Conservation (phyloP, 768 basidiomycete species). For the Lactarius hatsudake region DNA sequence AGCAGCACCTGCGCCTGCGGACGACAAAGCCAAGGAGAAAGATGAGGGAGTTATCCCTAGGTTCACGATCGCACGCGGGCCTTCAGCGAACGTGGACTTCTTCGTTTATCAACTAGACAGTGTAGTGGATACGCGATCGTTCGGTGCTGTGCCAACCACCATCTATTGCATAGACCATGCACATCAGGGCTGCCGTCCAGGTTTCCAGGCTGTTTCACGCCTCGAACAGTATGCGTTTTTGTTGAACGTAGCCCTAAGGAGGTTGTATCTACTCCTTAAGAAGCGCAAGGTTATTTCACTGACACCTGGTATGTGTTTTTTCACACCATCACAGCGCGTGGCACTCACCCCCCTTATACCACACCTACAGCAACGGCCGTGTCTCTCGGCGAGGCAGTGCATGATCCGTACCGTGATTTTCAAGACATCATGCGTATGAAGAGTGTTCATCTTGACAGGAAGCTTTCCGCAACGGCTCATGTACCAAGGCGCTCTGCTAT, state of each 20-base stretch:
- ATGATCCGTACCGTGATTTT: conserved; percentile 83
- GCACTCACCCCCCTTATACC: conserved; percentile 25
- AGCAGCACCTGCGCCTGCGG: conserved; percentile 53
- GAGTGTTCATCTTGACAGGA: conserved; percentile 91
- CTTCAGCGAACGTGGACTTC: conserved; percentile 74
- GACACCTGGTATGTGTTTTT: conserved; percentile 56
- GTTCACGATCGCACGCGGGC: conserved; percentile 60
- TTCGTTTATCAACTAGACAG: conserved; percentile 77
- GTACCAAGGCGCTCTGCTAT: conserved; percentile 92
- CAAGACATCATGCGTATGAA: conserved; percentile 93
- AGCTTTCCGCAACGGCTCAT: conserved; percentile 89
- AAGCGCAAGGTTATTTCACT: conserved; percentile 88
- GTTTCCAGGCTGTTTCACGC: conserved; percentile 89
- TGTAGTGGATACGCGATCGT: conserved; percentile 62
- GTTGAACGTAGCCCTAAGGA: conserved; percentile 89
- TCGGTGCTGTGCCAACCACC: conserved; percentile 68
- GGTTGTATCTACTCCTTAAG: conserved; percentile 83
- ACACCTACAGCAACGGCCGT: conserved; percentile 34
- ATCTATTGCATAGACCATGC: conserved; percentile 80
- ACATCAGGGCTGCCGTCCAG: conserved; percentile 59
- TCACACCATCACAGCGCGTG: conserved; percentile 22
- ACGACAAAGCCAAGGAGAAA: conserved; percentile 46
- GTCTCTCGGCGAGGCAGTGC: conserved; percentile 38
- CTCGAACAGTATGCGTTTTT: conserved; percentile 98
- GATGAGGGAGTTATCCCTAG: conserved; percentile 50